Conservation (phyloP, 75 land plant species). For the Pinus albicaulis region DNA sequence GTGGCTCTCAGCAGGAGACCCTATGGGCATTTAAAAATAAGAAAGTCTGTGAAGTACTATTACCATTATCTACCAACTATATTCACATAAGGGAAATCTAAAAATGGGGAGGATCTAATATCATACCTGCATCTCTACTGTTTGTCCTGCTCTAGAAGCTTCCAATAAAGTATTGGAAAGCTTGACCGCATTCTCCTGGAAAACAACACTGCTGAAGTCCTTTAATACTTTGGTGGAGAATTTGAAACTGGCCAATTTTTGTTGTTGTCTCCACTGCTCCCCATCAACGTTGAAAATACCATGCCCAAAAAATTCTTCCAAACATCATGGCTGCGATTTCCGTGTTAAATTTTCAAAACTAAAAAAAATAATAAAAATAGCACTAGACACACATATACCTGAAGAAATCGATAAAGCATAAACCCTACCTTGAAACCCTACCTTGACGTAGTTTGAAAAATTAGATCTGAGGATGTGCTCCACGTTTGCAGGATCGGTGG, state of each 20-base stretch:
- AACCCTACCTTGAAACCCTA: too few species aligned
- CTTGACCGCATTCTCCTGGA: slow-evolving; percentile 11
- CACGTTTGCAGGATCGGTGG: slow-evolving; percentile 11
- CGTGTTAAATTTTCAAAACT: not conserved
- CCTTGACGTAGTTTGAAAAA: slow-evolving; percentile 18
- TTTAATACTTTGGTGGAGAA: slow-evolving; percentile 24
- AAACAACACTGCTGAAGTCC: slow-evolving; percentile 24
- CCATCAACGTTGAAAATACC: slow-evolving; percentile 47
- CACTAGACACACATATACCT: too few species aligned
- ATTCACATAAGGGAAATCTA: not conserved
- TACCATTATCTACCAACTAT: too few species aligned
- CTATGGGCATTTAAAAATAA: slow-evolving; percentile 14
- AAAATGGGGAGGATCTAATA: not conserved
- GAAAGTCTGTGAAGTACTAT: not conserved
- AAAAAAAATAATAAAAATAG: not conserved
- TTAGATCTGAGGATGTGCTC: slow-evolving; percentile 22
- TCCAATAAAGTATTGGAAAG: slow-evolving; percentile 27
- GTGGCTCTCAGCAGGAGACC: slow-evolving; percentile 61
- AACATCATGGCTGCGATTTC: slow-evolving; percentile 3
- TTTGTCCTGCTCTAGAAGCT: not conserved
- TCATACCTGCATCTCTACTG: slow-evolving; percentile 56
- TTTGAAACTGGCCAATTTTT: slow-evolving; percentile 29
- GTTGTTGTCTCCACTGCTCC: slow-evolving; percentile 24
- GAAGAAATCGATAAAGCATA: not conserved
- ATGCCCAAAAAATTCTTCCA: slow-evolving; percentile 35